phyloP scores from a whole-genome alignment of 768 basidiomycete genomes.

The Panaeolus cyanescens region DNA sequence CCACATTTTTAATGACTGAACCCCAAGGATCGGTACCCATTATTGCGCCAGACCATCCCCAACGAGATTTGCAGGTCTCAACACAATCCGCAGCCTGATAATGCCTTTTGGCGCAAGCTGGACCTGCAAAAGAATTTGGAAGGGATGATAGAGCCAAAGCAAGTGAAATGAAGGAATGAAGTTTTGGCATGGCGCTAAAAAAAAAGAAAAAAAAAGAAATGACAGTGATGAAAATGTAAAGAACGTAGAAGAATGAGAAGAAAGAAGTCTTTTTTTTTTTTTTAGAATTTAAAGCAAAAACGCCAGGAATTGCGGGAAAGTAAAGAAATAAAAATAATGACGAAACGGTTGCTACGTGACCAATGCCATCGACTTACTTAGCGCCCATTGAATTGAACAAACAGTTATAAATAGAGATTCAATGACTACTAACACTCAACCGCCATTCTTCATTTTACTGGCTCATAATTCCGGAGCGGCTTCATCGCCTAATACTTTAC shows the following conservation, averaged over 20 bases:
- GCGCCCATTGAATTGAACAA: conserved; percentile 2
- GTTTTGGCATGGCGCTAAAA: conserved; percentile 36
- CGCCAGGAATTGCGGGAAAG: too few species aligned
- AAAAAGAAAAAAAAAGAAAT: conserved; percentile 24
- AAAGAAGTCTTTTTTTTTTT: too few species aligned
- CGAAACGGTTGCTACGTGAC: conserved; percentile 27
- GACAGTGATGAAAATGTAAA: conserved; percentile 11
- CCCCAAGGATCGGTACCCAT: conserved; percentile 65
- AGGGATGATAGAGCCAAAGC: conserved; percentile 33
- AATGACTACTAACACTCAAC: conserved; percentile 21
- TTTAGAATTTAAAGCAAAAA: neutral
- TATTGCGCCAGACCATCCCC: conserved; percentile 48
- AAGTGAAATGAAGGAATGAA: conserved; percentile 34
- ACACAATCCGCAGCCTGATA: conserved; percentile 37
- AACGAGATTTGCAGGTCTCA: conserved; percentile 37
- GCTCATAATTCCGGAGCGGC: conserved; percentile 50
- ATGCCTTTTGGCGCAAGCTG: conserved; percentile 44
- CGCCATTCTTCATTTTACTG: conserved; percentile 72
- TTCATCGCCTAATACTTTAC: conserved; percentile 46
- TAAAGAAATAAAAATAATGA: too few species aligned
- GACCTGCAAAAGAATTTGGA: conserved; percentile 44
- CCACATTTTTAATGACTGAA: conserved; percentile 41
- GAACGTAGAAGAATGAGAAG: neutral
- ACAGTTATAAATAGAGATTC: conserved; percentile 7
- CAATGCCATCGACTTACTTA: neutral